phyloP scores from a whole-genome alignment of 1,284 basidiomycete genomes.

The Ustilago xerochloae region DNA sequence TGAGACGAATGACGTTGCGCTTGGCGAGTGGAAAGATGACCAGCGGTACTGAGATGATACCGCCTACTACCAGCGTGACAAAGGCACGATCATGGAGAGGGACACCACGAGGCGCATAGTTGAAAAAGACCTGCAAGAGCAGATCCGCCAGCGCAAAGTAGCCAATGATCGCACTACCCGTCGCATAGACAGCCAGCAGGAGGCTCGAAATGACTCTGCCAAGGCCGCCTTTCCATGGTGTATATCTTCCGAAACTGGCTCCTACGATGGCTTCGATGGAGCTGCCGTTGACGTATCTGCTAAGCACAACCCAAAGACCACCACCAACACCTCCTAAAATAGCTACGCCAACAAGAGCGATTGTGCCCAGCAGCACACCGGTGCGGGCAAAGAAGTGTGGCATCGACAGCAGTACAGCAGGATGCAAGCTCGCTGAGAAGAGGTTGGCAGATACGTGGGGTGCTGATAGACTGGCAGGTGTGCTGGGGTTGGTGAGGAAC shows the following conservation, averaged over 20 bases:
- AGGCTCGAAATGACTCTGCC: slow-evolving; percentile 53
- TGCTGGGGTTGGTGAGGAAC: slow-evolving; percentile 50
- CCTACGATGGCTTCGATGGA: slow-evolving; percentile 63
- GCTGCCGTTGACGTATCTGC: slow-evolving; percentile 63
- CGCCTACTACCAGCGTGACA: slow-evolving; percentile 62
- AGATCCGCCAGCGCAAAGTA: slow-evolving; percentile 65
- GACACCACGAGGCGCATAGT: slow-evolving; percentile 57
- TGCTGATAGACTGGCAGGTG: slow-evolving; percentile 58
- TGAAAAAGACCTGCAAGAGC: slow-evolving; percentile 62
- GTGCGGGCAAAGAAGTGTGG: slow-evolving; percentile 63
- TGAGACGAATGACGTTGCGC: slow-evolving; percentile 63
- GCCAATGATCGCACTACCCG: slow-evolving; percentile 61
- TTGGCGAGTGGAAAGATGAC: slow-evolving; percentile 65
- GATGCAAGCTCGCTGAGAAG: slow-evolving; percentile 62
- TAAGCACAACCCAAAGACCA: slow-evolving; percentile 63
- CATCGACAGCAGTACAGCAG: slow-evolving; percentile 63
- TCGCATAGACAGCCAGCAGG: slow-evolving; percentile 60
- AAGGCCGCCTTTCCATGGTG: slow-evolving; percentile 60
- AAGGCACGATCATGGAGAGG: slow-evolving; percentile 62
- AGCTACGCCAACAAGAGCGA: slow-evolving; percentile 50
- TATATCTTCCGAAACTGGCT: slow-evolving; percentile 61
- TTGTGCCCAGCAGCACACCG: slow-evolving; percentile 47
- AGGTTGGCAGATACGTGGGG: slow-evolving; percentile 63
- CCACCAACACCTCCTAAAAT: slow-evolving; percentile 64
- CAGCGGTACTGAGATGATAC: slow-evolving; percentile 56